Conservation (phyloP, 1,284 basidiomycete species). For the Volvariella volvacea region DNA sequence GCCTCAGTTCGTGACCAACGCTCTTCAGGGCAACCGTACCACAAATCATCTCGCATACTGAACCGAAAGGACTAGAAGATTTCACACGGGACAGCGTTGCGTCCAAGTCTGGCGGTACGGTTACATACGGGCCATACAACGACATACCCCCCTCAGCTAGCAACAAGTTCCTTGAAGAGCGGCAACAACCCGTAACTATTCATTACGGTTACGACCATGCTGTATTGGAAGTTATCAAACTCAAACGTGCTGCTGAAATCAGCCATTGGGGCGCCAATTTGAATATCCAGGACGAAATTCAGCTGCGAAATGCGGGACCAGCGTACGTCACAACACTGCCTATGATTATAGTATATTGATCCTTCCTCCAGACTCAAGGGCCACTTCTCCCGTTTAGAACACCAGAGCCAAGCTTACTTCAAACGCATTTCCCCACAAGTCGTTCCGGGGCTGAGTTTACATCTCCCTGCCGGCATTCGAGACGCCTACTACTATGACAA, state of each 20-base stretch:
- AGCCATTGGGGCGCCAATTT: conserved; percentile 97
- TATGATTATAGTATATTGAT: conserved; percentile 5
- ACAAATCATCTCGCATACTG: conserved; percentile 63
- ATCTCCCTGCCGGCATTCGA: conserved; percentile 77
- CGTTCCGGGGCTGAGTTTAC: conserved; percentile 62
- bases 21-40: conserved; percentile 43
- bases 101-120: conserved; percentile 72
- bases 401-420: conserved; percentile 72
- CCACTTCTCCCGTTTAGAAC: conserved; percentile 88
- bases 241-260: conserved; percentile 81
- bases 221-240: conserved; percentile 67
- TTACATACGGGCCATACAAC: conserved; percentile 87
- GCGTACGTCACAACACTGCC: conserved; percentile 46
- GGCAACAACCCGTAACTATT: conserved; percentile 63
- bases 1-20: not conserved
- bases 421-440: conserved; percentile 63
- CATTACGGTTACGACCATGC: conserved; percentile 83
- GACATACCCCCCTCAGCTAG: conserved; percentile 61
- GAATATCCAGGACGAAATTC: conserved; percentile 86
- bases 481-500: conserved; percentile 86
- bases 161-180: conserved; percentile 45
- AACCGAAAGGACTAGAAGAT: conserved; percentile 45
- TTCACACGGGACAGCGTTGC: conserved; percentile 53
- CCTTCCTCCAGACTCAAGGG: conserved; percentile 73
- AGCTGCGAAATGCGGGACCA: conserved; percentile 84